A percentile compares a stretch with the other conserved stretches of the same genome.
Evolutionary conservation across 768 basidiomycete genomes (phyloP).

Genomic region (Amanita muscaria): DNA sequence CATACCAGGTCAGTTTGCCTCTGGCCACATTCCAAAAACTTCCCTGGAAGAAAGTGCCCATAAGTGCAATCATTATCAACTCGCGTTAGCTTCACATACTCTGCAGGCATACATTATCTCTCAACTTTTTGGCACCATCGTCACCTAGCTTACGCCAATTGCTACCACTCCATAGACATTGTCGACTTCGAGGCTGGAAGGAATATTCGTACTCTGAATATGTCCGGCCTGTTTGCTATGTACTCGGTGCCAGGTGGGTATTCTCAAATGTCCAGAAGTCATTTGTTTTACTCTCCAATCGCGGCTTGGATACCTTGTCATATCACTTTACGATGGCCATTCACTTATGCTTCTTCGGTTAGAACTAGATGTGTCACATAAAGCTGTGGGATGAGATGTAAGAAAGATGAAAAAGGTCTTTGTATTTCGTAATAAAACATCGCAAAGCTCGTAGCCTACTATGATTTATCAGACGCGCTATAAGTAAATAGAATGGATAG

Average conservation of each 20-base stretch:
- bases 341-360: too few relatives aligned
- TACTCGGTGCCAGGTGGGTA: conserved; percentile 51
- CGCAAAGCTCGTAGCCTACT: too few relatives aligned
- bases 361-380: too few relatives aligned
- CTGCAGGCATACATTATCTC: conserved; percentile 43
- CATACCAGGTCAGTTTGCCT: conserved; percentile 52
- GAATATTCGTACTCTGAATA: conserved; percentile 43
- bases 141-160: conserved; percentile 58
- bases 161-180: conserved; percentile 59
- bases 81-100: not conserved
- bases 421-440: too few relatives aligned
- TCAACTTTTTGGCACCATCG: conserved; percentile 55
- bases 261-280: not conserved
- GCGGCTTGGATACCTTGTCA: conserved; percentile 29
- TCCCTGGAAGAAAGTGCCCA: conserved; percentile 75
- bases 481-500: too few relatives aligned
- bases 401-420: too few relatives aligned
- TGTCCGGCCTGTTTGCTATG: conserved; percentile 51
- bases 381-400: too few relatives aligned
- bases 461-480: too few relatives aligned
- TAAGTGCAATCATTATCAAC: conserved; percentile 11
- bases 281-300: not conserved
- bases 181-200: conserved; percentile 55
- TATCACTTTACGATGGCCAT: too few relatives aligned
- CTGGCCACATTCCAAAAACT: conserved; percentile 64